Conservation (phyloP, 2,329 filamentous ascomycete species). For the Cryphonectria naterciae region DNA sequence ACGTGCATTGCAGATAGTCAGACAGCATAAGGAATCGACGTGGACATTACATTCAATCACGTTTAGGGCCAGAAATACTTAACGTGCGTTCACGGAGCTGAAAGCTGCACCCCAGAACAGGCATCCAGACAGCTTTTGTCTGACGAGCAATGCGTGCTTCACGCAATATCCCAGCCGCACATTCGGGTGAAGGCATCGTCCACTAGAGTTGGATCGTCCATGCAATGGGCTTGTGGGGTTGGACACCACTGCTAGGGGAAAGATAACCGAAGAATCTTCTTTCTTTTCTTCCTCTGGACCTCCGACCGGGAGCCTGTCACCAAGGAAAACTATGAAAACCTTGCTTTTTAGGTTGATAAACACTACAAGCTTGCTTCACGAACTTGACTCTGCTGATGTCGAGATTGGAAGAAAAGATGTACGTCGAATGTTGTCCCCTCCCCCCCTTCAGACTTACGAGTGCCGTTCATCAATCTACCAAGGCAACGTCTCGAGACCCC, state of each 20-base stretch:
- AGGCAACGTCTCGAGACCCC: background rate
- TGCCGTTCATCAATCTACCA: background rate
- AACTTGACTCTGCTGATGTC: background rate
- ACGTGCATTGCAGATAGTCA: conserved; percentile 31
- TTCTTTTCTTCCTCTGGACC: background rate
- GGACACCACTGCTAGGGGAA: no score
- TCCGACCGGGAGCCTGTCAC: background rate
- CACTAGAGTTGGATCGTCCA: background rate
- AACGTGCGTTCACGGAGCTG: background rate
- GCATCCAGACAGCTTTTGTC: background rate
- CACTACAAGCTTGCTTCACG: background rate
- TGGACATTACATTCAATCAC: conserved; percentile 23
- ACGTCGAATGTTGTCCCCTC: background rate
- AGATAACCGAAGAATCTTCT: no score
- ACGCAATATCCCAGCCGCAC: background rate
- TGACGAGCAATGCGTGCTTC: background rate
- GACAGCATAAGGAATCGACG: conserved; percentile 30
- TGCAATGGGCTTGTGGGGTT: background rate
- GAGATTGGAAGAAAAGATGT: background rate
- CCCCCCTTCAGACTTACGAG: background rate
- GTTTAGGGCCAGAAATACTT: background rate
- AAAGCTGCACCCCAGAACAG: background rate
- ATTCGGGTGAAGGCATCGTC: background rate
- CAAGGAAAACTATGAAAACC: background rate
- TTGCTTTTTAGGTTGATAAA: background rate